Percentiles rank a stretch among this genome's conserved stretches.
These are phyloP conservation scores for Paramecium tetraurelia DNA, from an alignment of 73 alveolate species.

Conservation along the genomic window DNA sequence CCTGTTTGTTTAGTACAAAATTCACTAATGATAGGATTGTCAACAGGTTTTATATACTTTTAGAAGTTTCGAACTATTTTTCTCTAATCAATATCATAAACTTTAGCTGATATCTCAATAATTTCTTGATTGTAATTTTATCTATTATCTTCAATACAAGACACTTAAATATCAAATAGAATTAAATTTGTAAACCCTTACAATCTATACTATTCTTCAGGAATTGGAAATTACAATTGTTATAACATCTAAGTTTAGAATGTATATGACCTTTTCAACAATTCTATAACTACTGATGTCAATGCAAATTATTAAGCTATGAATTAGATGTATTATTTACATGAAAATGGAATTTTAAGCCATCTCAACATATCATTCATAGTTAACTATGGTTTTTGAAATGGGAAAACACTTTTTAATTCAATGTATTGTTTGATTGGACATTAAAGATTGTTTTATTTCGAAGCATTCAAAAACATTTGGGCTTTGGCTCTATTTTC, in stretches of 20 bases:
- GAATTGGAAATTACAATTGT: neutral
- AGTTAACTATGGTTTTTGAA: neutral
- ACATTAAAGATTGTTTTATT: neutral
- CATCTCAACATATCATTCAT: neutral
- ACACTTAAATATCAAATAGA: constrained; percentile 74
- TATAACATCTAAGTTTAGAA: neutral
- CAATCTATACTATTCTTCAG: neutral
- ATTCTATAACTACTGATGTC: neutral
- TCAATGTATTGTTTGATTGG: neutral
- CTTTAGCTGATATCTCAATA: constrained; percentile 79
- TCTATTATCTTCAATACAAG: constrained; percentile 63
- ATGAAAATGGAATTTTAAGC: neutral
- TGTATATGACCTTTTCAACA: neutral
- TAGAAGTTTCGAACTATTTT: constrained; percentile 61
- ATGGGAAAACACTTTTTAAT: neutral
- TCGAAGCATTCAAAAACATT: neutral
- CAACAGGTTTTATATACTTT: constrained; percentile 68
- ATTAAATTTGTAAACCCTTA: constrained; percentile 64
- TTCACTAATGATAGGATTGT: constrained; percentile 69
- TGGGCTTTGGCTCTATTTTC: neutral
- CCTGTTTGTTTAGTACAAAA: constrained; percentile 84
- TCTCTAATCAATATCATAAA: constrained; percentile 52
- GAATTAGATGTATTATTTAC: neutral
- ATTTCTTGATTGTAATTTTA: constrained; percentile 63
- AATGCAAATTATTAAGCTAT: neutral